Conservation (phyloP, 148 eudicot species). For the Dysphania ambrosioides region DNA sequence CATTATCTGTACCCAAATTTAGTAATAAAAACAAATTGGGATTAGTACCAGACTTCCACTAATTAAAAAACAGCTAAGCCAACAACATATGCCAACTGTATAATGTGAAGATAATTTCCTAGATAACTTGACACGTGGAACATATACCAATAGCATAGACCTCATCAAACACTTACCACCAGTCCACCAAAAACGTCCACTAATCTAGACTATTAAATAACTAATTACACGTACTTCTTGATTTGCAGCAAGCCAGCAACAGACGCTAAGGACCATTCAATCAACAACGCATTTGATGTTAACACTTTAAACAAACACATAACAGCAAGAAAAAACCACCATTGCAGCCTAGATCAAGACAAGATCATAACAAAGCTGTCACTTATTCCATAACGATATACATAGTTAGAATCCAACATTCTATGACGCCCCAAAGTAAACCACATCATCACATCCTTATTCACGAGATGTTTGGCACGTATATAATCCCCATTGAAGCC, state of each 20-base stretch:
- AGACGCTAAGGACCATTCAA: neutral
- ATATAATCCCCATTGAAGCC: too few species aligned
- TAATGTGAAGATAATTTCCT: neutral
- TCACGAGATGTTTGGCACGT: too few species aligned
- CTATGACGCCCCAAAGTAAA: too few species aligned
- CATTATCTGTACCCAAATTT: neutral
- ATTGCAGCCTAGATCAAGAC: conserved; percentile 4
- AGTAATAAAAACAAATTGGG: neutral
- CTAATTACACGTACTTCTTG: neutral
- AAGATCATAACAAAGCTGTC: too few species aligned
- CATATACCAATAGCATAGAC: conserved; percentile 7
- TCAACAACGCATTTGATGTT: neutral
- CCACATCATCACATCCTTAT: too few species aligned
- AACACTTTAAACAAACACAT: neutral
- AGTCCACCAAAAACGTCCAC: conserved; percentile 4
- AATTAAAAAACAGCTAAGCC: conserved; percentile 8
- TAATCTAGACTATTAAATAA: neutral
- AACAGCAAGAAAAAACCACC: neutral
- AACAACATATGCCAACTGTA: conserved; percentile 4
- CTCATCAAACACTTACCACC: neutral
- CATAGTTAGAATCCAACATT: too few species aligned
- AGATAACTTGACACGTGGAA: neutral
- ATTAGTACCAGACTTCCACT: conserved; percentile 2
- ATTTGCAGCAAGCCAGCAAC: neutral
- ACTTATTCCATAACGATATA: too few species aligned